phyloP scores from a whole-genome alignment of 495 filamentous ascomycete species.

The Podospora pseudopauciseta region DNA sequence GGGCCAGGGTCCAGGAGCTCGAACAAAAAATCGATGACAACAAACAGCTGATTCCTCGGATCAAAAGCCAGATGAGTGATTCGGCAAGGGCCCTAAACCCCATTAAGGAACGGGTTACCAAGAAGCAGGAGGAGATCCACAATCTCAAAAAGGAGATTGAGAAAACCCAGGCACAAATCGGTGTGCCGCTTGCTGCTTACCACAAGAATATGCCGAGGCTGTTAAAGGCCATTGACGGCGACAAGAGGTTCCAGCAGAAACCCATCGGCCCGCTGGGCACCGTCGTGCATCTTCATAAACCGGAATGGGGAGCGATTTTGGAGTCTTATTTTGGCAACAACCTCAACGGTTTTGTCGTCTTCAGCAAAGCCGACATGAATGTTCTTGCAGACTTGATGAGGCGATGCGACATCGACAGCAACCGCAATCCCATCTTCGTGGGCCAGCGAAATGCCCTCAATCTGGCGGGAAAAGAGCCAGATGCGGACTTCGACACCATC shows the following conservation, averaged over 20 bases:
- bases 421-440: conserved; percentile 60
- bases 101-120: conserved; percentile 35
- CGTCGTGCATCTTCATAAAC: conserved; percentile 68
- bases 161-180: conserved; percentile 11
- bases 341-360: conserved; percentile 76
- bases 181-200: conserved; percentile 49
- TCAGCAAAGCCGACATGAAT: conserved; percentile 63
- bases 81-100: conserved; percentile 42
- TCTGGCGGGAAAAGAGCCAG: conserved; percentile 67
- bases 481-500: conserved; percentile 66
- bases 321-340: conserved; percentile 65
- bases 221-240: conserved; percentile 61
- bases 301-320: conserved; percentile 78
- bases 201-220: conserved; percentile 59
- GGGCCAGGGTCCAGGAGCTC: conserved; percentile 44
- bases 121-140: conserved; percentile 37
- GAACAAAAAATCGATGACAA: conserved; percentile 37
- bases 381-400: conserved; percentile 62
- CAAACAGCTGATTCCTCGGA: conserved; percentile 29
- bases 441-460: conserved; percentile 56
- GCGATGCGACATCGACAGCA: conserved; percentile 40
- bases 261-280: conserved; percentile 83
- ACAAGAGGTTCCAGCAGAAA: conserved; percentile 60
- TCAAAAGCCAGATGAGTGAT: conserved; percentile 33
- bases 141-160: conserved; percentile 25